Evolutionary conservation across 169 alveolate genomes (phyloP).

Genomic region (Theileria equi): DNA sequence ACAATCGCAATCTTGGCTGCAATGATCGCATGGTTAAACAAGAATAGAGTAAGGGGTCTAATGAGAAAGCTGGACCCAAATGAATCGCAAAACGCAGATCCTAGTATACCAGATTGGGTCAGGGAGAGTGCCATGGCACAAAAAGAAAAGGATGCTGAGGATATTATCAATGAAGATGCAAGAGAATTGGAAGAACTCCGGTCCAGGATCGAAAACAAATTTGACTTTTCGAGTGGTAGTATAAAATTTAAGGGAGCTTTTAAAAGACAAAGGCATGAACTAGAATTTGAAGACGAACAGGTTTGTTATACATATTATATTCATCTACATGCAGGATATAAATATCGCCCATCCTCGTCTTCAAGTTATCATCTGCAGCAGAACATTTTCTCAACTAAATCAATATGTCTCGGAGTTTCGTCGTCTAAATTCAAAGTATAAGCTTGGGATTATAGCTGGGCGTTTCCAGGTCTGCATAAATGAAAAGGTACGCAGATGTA

Average conservation of each 20-base stretch:
- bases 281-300: not conserved
- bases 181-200: conserved; percentile 14
- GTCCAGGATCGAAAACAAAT: conserved; percentile 1
- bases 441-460: conserved; percentile 73
- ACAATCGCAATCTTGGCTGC: conserved; percentile 88
- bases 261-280: conserved; percentile 3
- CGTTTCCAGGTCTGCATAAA: conserved; percentile 86
- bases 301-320: not conserved
- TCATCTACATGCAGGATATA: not conserved
- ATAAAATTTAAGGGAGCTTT: not conserved
- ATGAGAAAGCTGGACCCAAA: conserved; percentile 1
- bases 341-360: not conserved
- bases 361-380: conserved; percentile 81
- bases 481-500: conserved; percentile 54
- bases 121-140: conserved; percentile 17
- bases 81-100: not conserved
- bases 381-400: conserved; percentile 89
- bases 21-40: conserved; percentile 79
- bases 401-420: conserved; percentile 87
- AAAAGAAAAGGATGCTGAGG: conserved; percentile 24
- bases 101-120: conserved; percentile 45
- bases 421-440: conserved; percentile 72
- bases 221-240: conserved; percentile 5
- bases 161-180: not conserved
- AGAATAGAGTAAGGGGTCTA: conserved; percentile 32